Conservation (phyloP, 306 rosid species). For the Bauhinia variegata region DNA sequence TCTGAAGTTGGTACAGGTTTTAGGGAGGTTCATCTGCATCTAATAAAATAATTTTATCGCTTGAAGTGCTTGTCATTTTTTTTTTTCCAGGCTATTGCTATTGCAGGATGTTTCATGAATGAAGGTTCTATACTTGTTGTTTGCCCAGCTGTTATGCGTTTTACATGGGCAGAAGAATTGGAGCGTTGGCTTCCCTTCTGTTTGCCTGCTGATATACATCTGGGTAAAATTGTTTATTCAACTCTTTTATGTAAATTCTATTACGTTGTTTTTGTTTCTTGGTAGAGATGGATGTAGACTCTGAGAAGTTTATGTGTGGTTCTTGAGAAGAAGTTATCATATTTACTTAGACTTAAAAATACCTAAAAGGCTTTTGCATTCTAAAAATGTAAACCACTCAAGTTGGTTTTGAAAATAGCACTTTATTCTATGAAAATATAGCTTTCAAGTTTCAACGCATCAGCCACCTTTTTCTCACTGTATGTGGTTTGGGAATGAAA, state of each 20-base stretch:
- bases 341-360: background rate
- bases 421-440: background rate
- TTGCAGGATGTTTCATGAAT: constrained; percentile 78
- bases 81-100: constrained; percentile 85
- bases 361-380: background rate
- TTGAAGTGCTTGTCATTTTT: constrained; percentile 13
- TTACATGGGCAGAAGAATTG: constrained; percentile 94
- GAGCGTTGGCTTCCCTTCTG: constrained; percentile 94
- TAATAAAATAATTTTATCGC: constrained; percentile 1
- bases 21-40: background rate
- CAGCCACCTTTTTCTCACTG: constrained; percentile 8
- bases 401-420: constrained; percentile 18
- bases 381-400: background rate
- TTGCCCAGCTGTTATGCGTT: constrained; percentile 94
- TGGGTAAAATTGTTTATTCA: constrained; percentile 50
- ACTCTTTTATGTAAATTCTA: background rate
- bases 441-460: constrained; percentile 23
- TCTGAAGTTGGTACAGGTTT: constrained; percentile 15
- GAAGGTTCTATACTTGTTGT: constrained; percentile 85
- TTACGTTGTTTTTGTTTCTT: constrained; percentile 28
- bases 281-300: background rate
- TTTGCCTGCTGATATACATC: constrained; percentile 84
- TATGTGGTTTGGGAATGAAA: background rate
- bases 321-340: constrained; percentile 25
- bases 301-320: constrained; percentile 27